Base-by-base conservation (phyloP, 495 filamentous ascomycete species). In the Beverwykella pulmonaria region DNA sequence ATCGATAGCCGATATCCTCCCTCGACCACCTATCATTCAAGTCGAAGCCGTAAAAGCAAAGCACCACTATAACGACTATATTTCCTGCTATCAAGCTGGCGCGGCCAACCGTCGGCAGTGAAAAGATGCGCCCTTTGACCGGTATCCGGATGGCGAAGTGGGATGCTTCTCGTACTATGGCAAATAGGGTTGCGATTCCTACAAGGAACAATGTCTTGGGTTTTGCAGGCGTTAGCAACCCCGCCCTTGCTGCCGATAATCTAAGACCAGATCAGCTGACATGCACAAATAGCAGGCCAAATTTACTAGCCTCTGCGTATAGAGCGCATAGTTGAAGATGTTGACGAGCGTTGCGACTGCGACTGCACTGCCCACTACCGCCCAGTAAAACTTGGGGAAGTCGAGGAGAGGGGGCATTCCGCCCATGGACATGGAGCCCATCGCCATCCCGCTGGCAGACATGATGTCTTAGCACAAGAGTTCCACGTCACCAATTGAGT, bases 1-100 rank as follows among this genome's bases (percentile, higher is more conserved):
- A 86, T 44, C 91, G 87, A 72, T 87, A 92, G 8, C 85, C 92
- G 58, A 94, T 83, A 53, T 85, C 79, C 73, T 95, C 90, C 81
- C 83, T 90, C 41, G 76, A 66, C 76, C 78, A 80, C 32, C 76
- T 69, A 56, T 82, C 74, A 3, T 59, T 75, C 27, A 67, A 32
- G 68, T 78, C 57, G 77, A 78, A 63, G 53, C 77, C 76, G 30
- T 80, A 77, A 22, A 81, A 75, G 76, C 87, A 82, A 68, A 90
- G 82, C 34, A 83, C 81, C 59, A 86, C 75, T 60, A 90, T 79
- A 56, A 86, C 73, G 25, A 83, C 76, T 75, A 82, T 81, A 74
- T 89, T 87, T 25, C 75, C 75, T 10, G 82, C 59, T 27, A 90
- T 75, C 2, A 86, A 72, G 19, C 86, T 69, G 57, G 82, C 74